Base-by-base conservation (phyloP, 331 rosid genomes). In the Phaseolus coccineus region DNA sequence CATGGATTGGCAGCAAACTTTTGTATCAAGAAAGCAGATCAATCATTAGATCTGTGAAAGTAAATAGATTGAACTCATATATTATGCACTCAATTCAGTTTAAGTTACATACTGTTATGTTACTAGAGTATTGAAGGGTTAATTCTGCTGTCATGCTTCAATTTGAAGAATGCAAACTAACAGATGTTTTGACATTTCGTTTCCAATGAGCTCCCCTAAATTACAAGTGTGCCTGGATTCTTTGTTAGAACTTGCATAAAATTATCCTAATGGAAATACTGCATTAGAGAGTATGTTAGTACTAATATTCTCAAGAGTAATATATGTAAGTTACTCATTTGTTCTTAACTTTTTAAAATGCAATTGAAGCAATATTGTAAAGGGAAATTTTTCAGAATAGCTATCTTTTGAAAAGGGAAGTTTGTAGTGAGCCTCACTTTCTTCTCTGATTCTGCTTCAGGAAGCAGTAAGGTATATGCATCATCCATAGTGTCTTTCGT, bases 391-490 rank as follows among this genome's bases (percentile, higher is more conserved):
- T 25, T 55, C 31, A 33, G 47, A 22, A 62, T 35, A 58, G 27
- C 47, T 51, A 63, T 66, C 3, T 76, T 42, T 70, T 58, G 1
- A 48, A 48, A 59, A 51, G 48, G 15, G 42, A 50, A 48, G 14
- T 48, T 71, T 73, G 80, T 25, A 12, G 33, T 19, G 64, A 61
- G 69, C 70, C 78, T 70, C 42, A 25, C 72, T 22, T 77, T 80
- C 71, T 74, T 83, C 59, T 77, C 56, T 42, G 84, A 59, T 63
- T 81, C 71, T 39, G 58, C 8, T 2, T 44, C 50, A 33, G 89
- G 83, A 72, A 84, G 90, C 50, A 83, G 35, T 39, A 83, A 2
- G 27, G 80, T 59, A 76, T 85, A 85, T 48, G 86, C 83, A 78
- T 78, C 82, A 57, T 88, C 84, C 48, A 59, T 4, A n/a, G 47